Base-by-base conservation (phyloP, 1,284 basidiomycete species). In the Malassezia slooffiae region DNA sequence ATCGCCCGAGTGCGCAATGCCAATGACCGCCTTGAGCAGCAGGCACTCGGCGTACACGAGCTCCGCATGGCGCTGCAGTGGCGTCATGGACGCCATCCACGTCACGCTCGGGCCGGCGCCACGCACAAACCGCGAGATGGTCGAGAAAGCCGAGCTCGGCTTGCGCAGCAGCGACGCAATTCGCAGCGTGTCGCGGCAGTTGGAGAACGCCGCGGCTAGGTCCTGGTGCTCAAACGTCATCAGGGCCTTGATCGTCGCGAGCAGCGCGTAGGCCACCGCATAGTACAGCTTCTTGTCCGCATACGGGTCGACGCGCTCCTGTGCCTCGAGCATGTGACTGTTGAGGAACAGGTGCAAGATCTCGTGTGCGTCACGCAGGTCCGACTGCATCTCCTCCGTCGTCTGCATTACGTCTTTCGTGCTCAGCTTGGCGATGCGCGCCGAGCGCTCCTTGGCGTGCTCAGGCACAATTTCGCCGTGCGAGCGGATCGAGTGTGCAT, bases 151-250 rank as follows among this genome's bases (percentile, higher is more conserved):
- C 36, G 43, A 58, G 21, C 51, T 28, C 13, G 50, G 62, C 45
- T 66, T 67, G 17, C 65, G 57, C 10, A 67, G 50, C 32, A 66
- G 35, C 19, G 49, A 47, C 8, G 67, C 62, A 17, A 69, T 61
- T 16, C 47, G 48, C 11, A 66, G 40, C 6, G 62, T 40, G 38
- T 69, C 66, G 39, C 62, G 62, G 55, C 64, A 66, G 41, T 62
- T 57, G 23, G 57, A 60, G 20, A 67, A 66, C 32, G 66, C 66
- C 22, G 55, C 56, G 10, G 58, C 62, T 7, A 69, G 41, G 38
- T 69, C 64, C 16, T 54, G 50, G 11, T 61, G 66, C 39, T 69
- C 64, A 36, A 67, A 69, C 1, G 66, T 69, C 66, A 69, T 69
- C 50, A 69, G 59, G n/a, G 57, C 64, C 44, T 69, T 69, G 53